These are phyloP conservation scores for Ophiostoma montium DNA, from an alignment of 2,329 filamentous ascomycete species.

Conservation along the genomic window DNA sequence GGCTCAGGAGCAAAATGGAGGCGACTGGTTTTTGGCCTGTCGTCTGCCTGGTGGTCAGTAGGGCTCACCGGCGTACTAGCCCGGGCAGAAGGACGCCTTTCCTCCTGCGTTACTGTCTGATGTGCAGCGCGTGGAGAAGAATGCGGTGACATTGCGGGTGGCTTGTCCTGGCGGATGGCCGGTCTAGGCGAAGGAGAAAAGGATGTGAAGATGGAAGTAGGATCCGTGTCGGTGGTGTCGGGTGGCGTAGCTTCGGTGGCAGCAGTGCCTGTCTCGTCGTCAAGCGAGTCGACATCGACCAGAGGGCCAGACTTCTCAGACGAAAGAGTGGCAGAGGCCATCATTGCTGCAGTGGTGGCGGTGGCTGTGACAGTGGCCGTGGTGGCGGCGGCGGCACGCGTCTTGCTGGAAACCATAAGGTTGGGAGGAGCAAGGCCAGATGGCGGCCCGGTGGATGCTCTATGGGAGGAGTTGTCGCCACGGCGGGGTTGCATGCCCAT, in stretches of 20 bases:
- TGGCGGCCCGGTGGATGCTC: constrained; percentile 24
- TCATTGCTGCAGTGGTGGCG: constrained; percentile 14
- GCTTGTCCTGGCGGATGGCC: not conserved
- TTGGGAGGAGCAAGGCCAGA: constrained; percentile 12
- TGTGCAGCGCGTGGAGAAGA: not conserved
- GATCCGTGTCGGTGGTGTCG: not conserved
- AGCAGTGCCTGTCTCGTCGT: not conserved
- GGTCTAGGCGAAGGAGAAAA: not conserved
- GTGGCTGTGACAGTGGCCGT: constrained; percentile 14
- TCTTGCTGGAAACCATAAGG: constrained; percentile 9
- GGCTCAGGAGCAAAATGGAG: constrained; percentile 30
- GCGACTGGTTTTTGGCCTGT: constrained; percentile 24
- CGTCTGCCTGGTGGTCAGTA: not conserved
- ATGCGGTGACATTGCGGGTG: not conserved
- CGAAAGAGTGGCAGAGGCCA: not conserved
- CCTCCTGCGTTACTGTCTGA: constrained; percentile 13
- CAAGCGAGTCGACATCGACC: not conserved
- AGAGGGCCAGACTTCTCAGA: not conserved
- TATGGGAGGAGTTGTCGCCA: constrained; percentile 29
- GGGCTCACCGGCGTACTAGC: not conserved
- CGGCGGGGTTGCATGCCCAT: constrained; percentile 29
- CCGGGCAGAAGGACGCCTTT: not conserved
- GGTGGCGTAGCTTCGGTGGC: not conserved
- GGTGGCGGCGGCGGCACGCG: constrained; percentile 5
- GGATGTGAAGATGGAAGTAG: not conserved